These are phyloP conservation scores for Globisporangium mamillatum DNA, from an alignment of 352 stramenopile species.

Conservation along the genomic window DNA sequence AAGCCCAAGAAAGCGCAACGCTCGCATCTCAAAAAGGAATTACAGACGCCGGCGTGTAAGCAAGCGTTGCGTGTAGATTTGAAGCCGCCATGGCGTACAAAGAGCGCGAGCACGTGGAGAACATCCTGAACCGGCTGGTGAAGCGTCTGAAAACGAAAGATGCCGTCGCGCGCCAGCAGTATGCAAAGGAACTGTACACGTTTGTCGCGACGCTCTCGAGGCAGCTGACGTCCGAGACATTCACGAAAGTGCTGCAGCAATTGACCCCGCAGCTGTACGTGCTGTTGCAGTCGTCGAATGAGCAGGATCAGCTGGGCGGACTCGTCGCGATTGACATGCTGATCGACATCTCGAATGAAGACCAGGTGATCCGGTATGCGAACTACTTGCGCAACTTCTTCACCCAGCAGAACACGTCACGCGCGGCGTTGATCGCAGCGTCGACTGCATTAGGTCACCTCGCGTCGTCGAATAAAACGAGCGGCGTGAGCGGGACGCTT, in stretches of 20 bases:
- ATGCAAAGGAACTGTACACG: slow-evolving; percentile 53
- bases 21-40: not conserved
- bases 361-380: slow-evolving; percentile 89
- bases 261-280: slow-evolving; percentile 77
- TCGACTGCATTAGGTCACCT: slow-evolving; percentile 81
- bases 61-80: not conserved
- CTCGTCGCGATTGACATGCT: slow-evolving; percentile 75
- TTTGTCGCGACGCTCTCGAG: slow-evolving; percentile 65
- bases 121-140: slow-evolving; percentile 54
- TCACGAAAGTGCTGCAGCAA: slow-evolving; percentile 68
- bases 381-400: slow-evolving; percentile 90
- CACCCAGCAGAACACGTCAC: slow-evolving; percentile 62
- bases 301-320: slow-evolving; percentile 70
- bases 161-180: slow-evolving; percentile 28
- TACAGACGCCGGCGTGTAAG: not conserved
- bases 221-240: slow-evolving; percentile 77
- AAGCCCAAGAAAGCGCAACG: not conserved
- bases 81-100: slow-evolving; percentile 22
- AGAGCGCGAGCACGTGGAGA: slow-evolving; percentile 71
- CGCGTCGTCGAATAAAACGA: slow-evolving; percentile 57
- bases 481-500: slow-evolving; percentile 75
- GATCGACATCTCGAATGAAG: slow-evolving; percentile 80
- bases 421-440: slow-evolving; percentile 58
- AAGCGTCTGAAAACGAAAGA: slow-evolving; percentile 54
- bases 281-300: slow-evolving; percentile 57